Base-by-base conservation (phyloP, 768 basidiomycete species). In the Chalciporus sphaerocephalus region DNA sequence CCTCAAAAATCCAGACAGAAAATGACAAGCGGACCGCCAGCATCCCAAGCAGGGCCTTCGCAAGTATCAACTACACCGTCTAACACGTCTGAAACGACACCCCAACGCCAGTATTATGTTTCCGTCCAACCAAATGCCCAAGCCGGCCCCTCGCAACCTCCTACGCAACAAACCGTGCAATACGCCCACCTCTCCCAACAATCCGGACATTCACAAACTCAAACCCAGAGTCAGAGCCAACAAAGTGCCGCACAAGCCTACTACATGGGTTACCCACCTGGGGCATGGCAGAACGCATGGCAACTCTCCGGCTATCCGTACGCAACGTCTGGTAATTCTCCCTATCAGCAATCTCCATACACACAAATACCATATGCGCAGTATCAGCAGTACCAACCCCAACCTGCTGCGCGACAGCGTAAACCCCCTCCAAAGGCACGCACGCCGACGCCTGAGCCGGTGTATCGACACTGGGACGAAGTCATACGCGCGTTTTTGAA, bases 381-480 rank as follows among this genome's bases (percentile, higher is more conserved):
- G 40, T 68, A 66, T 23, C 64, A 62, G 15, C 62, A 62, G 13
- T 66, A 68, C 18, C 59, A 67, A 7, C 57, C 58, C 3, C 64
- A 64, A 11, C 24, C 34, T 18, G 8, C 51, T 6, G 37, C 59
- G 4, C 63, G 65, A n/a, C 64, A 63, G 53, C 64, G 60, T 22
- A 66, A 66, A 23, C 51, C 46, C 2, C 55, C 48, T 12, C 52
- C 54, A 6, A 60, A 60, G 27, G 59, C 51, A n/a, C 62, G 62
- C 10, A 59, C 63, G 5, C 65, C 67, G 15, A 62, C 62, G 6
- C 66, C 73, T n/a, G 71, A 74, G n/a, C 71, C 72, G 5, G 62
- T 70, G 6, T 77, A 72, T 52, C 69, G 71, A 47, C 69, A 83
- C 44, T 88, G 85, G 85, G 83, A 87, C 47, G 65, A 71, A 18